A percentile compares a stretch with the other conserved stretches of the same genome.
Conservation (phyloP, 306 rosid species). For the Vigna mungo region DNA sequence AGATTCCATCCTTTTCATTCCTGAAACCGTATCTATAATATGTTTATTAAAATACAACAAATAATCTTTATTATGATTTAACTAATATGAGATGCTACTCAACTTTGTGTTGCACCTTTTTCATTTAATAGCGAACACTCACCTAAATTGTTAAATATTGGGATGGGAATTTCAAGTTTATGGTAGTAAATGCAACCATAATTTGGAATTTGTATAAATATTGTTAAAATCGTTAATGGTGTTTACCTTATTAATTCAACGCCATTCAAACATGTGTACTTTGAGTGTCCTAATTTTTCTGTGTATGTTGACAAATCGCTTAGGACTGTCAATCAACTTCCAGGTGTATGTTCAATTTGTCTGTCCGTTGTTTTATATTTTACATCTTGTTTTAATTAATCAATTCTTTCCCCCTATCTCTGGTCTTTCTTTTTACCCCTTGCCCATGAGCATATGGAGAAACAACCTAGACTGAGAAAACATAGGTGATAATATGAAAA, state of each 20-base stretch:
- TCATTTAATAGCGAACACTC: not conserved
- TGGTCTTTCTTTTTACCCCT: not conserved
- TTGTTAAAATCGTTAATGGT: not conserved
- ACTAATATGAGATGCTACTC: not conserved
- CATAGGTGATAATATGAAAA: not conserved
- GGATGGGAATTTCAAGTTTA: not conserved
- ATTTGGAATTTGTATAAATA: too few relatives aligned
- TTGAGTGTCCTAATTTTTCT: too few relatives aligned
- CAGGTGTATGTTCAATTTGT: not conserved
- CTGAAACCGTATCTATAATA: not conserved
- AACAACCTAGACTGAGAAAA: not conserved
- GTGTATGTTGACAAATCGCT: too few relatives aligned
- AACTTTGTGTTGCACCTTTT: not conserved
- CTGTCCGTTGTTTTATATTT: not conserved
- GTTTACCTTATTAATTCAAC: not conserved
- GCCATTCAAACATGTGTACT: not conserved
- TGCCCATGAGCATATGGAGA: constrained; percentile 1
- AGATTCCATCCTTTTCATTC: not conserved
- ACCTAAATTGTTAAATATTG: not conserved
- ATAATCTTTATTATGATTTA: not conserved
- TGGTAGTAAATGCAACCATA: not conserved
- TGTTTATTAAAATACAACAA: not conserved
- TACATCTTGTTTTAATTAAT: not conserved
- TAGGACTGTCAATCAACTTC: too few relatives aligned
- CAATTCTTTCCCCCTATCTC: not conserved